Base-by-base conservation (phyloP, 805 yeast genomes). In the Cyberlindnera xishuangbannaensis region DNA sequence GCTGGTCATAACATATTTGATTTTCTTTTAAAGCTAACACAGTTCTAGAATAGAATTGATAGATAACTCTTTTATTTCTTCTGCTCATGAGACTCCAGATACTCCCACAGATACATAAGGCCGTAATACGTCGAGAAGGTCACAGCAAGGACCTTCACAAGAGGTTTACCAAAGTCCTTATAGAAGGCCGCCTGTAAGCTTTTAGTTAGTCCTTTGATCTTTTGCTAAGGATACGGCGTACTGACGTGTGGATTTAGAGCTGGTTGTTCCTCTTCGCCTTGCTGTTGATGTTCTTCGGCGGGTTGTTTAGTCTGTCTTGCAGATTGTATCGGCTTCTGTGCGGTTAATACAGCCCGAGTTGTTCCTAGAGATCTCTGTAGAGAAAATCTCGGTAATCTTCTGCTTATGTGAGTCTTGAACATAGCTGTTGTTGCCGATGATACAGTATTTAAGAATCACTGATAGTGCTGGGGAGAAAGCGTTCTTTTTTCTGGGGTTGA, bases 121-220 rank as follows among this genome's bases (percentile, higher is more conserved):
- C 66, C 51, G 40, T 69, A 73, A 40, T 67, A 74, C 0, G 76
- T 65, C 3, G 55, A 64, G 31, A 70, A 59, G 6, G 75, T 65
- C 7, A 69, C 34, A 0, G 55, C 56, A 21, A 72, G 51, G 13
- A 71, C 64, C 39, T 69, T 73, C 5, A 63, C 36, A 28, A 68
- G 58, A 2, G 79, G 78, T 16, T 48, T 55, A 2, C 67, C 70
- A 43, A 69, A 65, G 23, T 62, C 64, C 39, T 64, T 58, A 45
- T 73, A 74, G 47, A 74, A 68, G 12, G 48, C 50, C 11, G 53
- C 45, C 55, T 50, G 20, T 22, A 7, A 11, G 15, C 15, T 16
- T 18, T 23, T 30, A 20, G 33, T 16, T 7, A 4, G n/a, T 7
- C 11, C 10, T 19, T 19, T 19, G 11, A 11, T 19, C 11, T 8